Percentiles rank a stretch among this genome's conserved stretches.
These are phyloP conservation scores for Byssochlamys sp. DNA, from an alignment of 2,329 filamentous ascomycete genomes.

Conservation along the genomic window DNA sequence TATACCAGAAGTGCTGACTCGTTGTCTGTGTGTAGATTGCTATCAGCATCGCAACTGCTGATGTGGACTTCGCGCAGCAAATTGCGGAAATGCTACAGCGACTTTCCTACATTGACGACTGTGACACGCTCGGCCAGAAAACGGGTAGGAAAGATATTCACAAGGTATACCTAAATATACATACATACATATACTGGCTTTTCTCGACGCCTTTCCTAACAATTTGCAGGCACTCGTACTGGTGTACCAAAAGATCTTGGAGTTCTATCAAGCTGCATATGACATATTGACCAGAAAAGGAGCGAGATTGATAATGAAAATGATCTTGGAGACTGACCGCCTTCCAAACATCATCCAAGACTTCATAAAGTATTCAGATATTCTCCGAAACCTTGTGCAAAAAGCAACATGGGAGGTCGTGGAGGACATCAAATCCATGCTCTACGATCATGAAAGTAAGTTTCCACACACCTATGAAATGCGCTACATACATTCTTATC, in stretches of 20 bases:
- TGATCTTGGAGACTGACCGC: slow-evolving; percentile 13
- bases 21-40: no score
- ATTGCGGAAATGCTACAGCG: slow-evolving; percentile 20
- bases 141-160: slow-evolving; percentile 10
- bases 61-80: slow-evolving; percentile 1
- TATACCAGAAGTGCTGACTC: no score
- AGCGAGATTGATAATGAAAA: slow-evolving; percentile 12
- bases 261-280: slow-evolving; percentile 16
- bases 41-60: no score
- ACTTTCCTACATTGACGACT: slow-evolving; percentile 21
- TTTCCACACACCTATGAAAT: slow-evolving; percentile 1
- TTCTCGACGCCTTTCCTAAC: slow-evolving; percentile 4
- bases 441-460: slow-evolving; percentile 18
- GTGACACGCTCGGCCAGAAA: slow-evolving; percentile 20
- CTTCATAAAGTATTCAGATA: slow-evolving; percentile 16
- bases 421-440: slow-evolving; percentile 15
- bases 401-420: slow-evolving; percentile 17
- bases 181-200: background rate
- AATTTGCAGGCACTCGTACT: slow-evolving; percentile 8
- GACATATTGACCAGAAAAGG: slow-evolving; percentile 16
- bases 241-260: slow-evolving; percentile 19
- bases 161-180: slow-evolving; percentile 3
- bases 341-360: slow-evolving; percentile 17
- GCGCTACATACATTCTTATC: slow-evolving; percentile 2
- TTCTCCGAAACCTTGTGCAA: slow-evolving; percentile 16